These are phyloP conservation scores for Sugiyamaella novakii DNA, from an alignment of 1,139 yeast species.

Conservation along the genomic window DNA sequence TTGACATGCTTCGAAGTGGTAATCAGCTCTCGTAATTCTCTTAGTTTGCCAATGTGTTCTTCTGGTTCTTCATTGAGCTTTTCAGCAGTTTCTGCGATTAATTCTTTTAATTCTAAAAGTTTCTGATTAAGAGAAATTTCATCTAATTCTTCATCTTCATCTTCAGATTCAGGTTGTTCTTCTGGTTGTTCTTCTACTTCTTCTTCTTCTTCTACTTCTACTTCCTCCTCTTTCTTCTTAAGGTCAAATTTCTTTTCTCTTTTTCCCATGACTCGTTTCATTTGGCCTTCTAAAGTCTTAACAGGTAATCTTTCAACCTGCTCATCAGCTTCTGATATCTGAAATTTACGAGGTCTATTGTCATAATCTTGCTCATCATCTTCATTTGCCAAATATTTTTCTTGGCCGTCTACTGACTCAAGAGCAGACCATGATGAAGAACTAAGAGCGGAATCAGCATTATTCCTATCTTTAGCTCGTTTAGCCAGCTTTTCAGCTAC, in stretches of 20 bases:
- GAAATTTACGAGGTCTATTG: constrained; percentile 36
- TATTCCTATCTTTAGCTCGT: constrained; percentile 30
- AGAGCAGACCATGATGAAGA: constrained; percentile 32
- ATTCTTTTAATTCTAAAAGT: constrained; percentile 69
- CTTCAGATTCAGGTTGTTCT: constrained; percentile 33
- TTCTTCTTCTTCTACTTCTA: constrained; percentile 28
- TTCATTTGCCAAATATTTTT: constrained; percentile 35
- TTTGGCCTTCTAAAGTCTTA: constrained; percentile 66
- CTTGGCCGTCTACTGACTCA: constrained; percentile 34
- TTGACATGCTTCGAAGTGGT: constrained; percentile 66
- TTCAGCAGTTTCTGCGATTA: constrained; percentile 79
- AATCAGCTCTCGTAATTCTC: constrained; percentile 68
- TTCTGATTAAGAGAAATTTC: constrained; percentile 47
- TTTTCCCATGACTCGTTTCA: constrained; percentile 57
- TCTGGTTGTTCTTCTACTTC: constrained; percentile 40
- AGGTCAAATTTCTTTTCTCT: constrained; percentile 23
- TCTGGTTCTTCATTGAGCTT: constrained; percentile 87
- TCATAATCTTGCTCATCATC: constrained; percentile 43
- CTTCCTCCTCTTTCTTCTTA: constrained; percentile 28
- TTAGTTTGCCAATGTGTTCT: constrained; percentile 67
- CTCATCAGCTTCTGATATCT: constrained; percentile 44
- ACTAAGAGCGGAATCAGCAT: constrained; percentile 30
- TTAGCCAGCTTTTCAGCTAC: constrained; percentile 31
- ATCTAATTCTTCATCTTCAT: constrained; percentile 47
- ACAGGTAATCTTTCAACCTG: constrained; percentile 80